Base-by-base conservation (phyloP, 2,329 filamentous ascomycete species). In the Botrytis fabae region DNA sequence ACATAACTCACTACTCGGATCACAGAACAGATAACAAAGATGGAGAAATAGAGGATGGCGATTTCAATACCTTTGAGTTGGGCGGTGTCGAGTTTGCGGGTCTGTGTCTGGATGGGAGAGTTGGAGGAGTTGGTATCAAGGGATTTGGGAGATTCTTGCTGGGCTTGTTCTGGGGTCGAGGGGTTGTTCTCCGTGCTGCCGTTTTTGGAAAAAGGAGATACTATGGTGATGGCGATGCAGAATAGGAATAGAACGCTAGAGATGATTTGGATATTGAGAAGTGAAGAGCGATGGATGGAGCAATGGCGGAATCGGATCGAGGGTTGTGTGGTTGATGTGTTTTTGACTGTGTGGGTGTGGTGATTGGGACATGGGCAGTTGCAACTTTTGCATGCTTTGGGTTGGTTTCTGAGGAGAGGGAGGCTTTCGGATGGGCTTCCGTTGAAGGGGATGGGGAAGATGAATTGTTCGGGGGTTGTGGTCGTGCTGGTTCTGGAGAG, bases 141-240 rank as follows among this genome's bases (percentile, higher is more conserved):
- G 6, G 12, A n/a, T n/a, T 5, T 6, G 25, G n/a, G 48, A 0
- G 25, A 2, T 2, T 5, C 0, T 7, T 16, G 2, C 0, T 51
- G 4, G 14, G n/a, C 5, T 14, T 1, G 48, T 16, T 16, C 4
- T n/a, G n/a, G 12, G 1, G 25, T 7, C 0, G 25, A n/a, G 12
- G 12, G 14, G 6, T 6, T 10, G 1, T n/a, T n/a, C 25, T n/a
- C 48, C 2, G 0, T 2, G 35, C 3, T 35, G 35, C 35, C 35
- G 4, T 1, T n/a, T 1, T 8, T n/a, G 0, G 51, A 8, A 57
- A 28, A 9, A 0, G 51, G 51, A 4, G n/a, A 57, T 3, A 57
- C 14, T 1, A 57, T 2, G 6, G 28, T 18, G 14, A 57, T 9
- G 1, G 51, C n/a, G n/a, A 57, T 14, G 5, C 6, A 28, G n/a